A percentile compares a stretch with the other conserved stretches of the same genome.
Evolutionary conservation across 2,329 filamentous ascomycete species (phyloP).

Genomic region (Phoma sp.): DNA sequence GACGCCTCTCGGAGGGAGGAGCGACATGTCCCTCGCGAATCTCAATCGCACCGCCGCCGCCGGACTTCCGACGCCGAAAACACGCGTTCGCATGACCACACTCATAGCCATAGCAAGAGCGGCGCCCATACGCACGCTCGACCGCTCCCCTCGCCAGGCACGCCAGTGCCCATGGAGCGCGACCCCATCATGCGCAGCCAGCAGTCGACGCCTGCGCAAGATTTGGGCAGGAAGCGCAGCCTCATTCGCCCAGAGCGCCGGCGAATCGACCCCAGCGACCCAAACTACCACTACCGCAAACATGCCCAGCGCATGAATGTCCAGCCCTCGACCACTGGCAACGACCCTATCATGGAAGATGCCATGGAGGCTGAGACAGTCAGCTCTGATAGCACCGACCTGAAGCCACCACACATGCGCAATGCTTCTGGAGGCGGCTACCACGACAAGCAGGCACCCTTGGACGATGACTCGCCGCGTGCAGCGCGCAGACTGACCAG

Average conservation of each 20-base stretch:
- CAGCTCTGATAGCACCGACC: constrained; percentile 69
- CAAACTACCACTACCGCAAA: constrained; percentile 94
- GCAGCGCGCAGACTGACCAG: constrained; percentile 71
- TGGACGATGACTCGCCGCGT: constrained; percentile 36
- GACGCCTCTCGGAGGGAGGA: constrained; percentile 57
- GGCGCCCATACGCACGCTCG: constrained; percentile 52
- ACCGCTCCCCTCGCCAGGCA: constrained; percentile 55
- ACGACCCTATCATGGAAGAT: constrained; percentile 86
- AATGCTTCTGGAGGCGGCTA: constrained; percentile 49
- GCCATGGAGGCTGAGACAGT: constrained; percentile 60
- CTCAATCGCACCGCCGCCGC: constrained; percentile 71
- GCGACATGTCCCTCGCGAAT: constrained; percentile 68
- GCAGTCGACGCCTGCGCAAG: constrained; percentile 51
- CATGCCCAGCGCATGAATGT: constrained; percentile 94
- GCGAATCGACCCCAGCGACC: constrained; percentile 83
- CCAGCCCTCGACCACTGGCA: constrained; percentile 88
- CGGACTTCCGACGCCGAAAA: constrained; percentile 73
- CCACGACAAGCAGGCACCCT: constrained; percentile 47
- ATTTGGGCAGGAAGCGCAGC: constrained; percentile 78
- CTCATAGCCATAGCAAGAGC: constrained; percentile 48
- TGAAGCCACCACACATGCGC: constrained; percentile 53
- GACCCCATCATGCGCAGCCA: constrained; percentile 60
- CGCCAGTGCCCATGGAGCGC: constrained; percentile 54
- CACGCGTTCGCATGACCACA: constrained; percentile 58
- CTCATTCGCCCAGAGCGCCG: constrained; percentile 88